Conservation (phyloP, 768 basidiomycete species). For the Tylopilus intermedius region DNA sequence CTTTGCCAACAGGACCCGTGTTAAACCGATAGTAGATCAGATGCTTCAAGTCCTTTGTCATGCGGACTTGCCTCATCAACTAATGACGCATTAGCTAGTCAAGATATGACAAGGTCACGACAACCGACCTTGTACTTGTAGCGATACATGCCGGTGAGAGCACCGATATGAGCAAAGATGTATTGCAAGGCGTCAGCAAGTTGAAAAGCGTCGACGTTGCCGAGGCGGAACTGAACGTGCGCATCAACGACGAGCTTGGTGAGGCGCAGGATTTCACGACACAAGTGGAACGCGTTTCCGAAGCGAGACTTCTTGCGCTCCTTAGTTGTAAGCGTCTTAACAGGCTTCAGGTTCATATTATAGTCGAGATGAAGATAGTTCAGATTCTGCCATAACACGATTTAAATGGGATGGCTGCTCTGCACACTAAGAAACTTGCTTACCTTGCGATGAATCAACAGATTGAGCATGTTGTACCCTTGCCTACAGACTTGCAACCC, state of each 20-base stretch:
- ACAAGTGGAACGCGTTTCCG: conserved; percentile 98
- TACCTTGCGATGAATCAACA: conserved; percentile 97
- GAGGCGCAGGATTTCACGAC: conserved; percentile 94
- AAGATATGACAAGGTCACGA: not conserved
- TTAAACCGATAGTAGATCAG: conserved; percentile 99
- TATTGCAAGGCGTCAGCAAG: conserved; percentile 98
- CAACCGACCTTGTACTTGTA: conserved; percentile 92
- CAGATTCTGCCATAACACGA: conserved; percentile 51
- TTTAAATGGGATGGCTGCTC: not conserved
- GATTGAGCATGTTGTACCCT: conserved; percentile 99
- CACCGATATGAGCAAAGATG: conserved; percentile 95
- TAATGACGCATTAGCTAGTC: conserved; percentile 24
- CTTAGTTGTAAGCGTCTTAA: conserved; percentile 96
- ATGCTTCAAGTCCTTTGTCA: conserved; percentile 99
- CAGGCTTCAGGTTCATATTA: conserved; percentile 98
- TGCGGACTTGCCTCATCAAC: conserved; percentile 99
- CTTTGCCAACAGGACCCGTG: conserved; percentile 98
- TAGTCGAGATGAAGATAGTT: conserved; percentile 96
- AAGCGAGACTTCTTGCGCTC: conserved; percentile 99
- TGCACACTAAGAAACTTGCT: not conserved
- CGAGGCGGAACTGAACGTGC: conserved; percentile 96
- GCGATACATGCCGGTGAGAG: conserved; percentile 98
- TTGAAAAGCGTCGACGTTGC: conserved; percentile 98
- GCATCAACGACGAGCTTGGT: conserved; percentile 99
- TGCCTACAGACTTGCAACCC: conserved; percentile 97